Evolutionary conservation across 2,329 filamentous ascomycete genomes (phyloP).

Genomic region (Aspergillus clavatus): DNA sequence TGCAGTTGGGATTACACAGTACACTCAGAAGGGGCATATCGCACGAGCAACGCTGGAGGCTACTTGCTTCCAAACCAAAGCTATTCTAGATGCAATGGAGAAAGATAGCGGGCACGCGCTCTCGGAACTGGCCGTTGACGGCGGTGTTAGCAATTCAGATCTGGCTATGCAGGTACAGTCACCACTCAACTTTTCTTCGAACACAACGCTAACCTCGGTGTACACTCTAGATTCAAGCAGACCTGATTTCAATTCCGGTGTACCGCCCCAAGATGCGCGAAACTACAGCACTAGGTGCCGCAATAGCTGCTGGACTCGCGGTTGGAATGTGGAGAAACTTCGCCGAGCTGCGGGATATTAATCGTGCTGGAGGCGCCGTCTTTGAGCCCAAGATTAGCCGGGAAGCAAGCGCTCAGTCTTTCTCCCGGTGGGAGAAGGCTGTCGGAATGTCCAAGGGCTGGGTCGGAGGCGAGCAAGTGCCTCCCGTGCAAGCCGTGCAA

Average conservation of each 20-base stretch:
- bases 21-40: slow-evolving; percentile 80
- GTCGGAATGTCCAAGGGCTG: slow-evolving; percentile 72
- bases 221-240: slow-evolving; percentile 64
- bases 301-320: slow-evolving; percentile 79
- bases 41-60: slow-evolving; percentile 85
- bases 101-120: slow-evolving; percentile 74
- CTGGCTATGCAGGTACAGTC: slow-evolving; percentile 69
- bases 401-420: slow-evolving; percentile 55
- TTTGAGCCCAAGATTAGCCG: slow-evolving; percentile 61
- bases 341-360: slow-evolving; percentile 67
- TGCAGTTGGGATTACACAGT: slow-evolving; percentile 72
- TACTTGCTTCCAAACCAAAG: slow-evolving; percentile 87
- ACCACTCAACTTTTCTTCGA: slow-evolving; percentile 14
- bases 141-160: slow-evolving; percentile 82
- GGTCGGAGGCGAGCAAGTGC: slow-evolving; percentile 29
- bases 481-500: neutral
- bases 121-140: slow-evolving; percentile 76
- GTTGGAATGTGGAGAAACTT: slow-evolving; percentile 72
- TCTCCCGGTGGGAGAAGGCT: slow-evolving; percentile 66
- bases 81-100: slow-evolving; percentile 90
- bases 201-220: neutral
- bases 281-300: slow-evolving; percentile 78
- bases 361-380: slow-evolving; percentile 61
- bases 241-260: slow-evolving; percentile 74
- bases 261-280: slow-evolving; percentile 80